Conservation (phyloP, 2,329 filamentous ascomycete genomes). For the Paraphaeosphaeria minitans region DNA sequence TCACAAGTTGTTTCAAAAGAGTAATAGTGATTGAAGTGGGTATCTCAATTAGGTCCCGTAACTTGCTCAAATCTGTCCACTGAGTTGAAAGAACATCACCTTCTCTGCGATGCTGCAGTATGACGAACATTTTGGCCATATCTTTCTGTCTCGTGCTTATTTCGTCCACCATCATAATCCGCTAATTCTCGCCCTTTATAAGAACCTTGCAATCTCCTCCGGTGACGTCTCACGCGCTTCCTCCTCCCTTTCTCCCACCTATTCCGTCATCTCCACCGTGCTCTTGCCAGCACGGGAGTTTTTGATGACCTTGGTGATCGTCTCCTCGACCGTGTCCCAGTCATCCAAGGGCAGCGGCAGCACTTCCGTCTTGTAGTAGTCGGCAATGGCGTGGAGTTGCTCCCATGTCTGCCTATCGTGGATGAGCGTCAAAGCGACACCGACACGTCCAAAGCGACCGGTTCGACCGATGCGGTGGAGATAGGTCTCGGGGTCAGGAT, state of each 20-base stretch:
- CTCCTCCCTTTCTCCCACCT: conserved; percentile 13
- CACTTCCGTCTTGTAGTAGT: conserved; percentile 79
- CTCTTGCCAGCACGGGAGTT: conserved; percentile 48
- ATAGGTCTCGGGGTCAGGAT: conserved; percentile 91
- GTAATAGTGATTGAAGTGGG: not conserved
- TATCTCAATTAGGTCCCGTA: conserved; percentile 9
- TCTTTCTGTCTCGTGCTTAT: not conserved
- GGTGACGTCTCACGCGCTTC: not conserved
- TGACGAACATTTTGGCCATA: not conserved
- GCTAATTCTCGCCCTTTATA: not conserved
- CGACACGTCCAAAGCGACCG: conserved; percentile 93
- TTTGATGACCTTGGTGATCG: conserved; percentile 69
- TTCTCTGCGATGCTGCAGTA: not conserved
- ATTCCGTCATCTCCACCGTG: conserved; percentile 47
- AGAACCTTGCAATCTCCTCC: not conserved
- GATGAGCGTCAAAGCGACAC: conserved; percentile 94
- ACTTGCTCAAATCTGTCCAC: not conserved
- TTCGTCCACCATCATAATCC: not conserved
- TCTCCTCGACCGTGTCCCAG: conserved; percentile 87
- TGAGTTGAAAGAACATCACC: not conserved
- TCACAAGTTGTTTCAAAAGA: no score
- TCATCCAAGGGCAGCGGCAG: conserved; percentile 82
- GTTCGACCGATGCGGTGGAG: conserved; percentile 97
- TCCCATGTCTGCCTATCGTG: conserved; percentile 82
- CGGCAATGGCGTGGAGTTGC: conserved; percentile 78